A percentile compares a stretch with the other conserved stretches of the same genome.
Evolutionary conservation across 106 monocot genomes (phyloP).

Genomic region (Iris macrosiphon): DNA sequence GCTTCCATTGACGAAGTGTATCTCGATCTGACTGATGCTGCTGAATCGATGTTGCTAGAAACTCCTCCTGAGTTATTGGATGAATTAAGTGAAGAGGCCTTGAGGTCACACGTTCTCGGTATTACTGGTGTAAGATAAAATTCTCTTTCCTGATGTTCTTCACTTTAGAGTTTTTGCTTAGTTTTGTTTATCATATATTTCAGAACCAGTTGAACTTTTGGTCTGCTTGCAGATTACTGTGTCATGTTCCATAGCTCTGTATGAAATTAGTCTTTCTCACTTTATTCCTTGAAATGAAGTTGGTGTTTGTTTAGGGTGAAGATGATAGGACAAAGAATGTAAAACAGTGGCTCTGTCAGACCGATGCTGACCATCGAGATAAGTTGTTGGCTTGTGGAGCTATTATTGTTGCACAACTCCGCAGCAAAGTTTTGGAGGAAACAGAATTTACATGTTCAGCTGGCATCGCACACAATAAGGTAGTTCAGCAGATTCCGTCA

Average conservation of each 20-base stretch:
- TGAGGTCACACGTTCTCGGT: slow-evolving; percentile 86
- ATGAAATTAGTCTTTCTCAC: no score
- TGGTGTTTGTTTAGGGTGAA: slow-evolving; percentile 37
- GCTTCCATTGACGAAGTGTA: slow-evolving; percentile 99
- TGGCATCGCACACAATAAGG: slow-evolving; percentile 99
- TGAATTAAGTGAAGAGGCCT: slow-evolving; percentile 51
- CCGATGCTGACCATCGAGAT: slow-evolving; percentile 54
- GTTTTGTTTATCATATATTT: no score
- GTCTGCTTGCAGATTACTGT: no score
- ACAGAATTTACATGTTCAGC: slow-evolving; percentile 96
- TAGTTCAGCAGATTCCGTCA: no score
- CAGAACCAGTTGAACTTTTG: no score
- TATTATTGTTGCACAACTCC: slow-evolving; percentile 85
- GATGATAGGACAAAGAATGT: slow-evolving; percentile 29
- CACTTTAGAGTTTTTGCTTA: neutral
- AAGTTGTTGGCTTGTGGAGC: slow-evolving; percentile 88
- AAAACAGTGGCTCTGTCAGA: slow-evolving; percentile 56
- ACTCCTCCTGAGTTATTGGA: slow-evolving; percentile 42
- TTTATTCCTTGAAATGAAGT: slow-evolving; percentile 4
- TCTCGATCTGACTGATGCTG: slow-evolving; percentile 91
- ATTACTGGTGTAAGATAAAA: slow-evolving; percentile 36
- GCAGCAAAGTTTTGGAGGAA: slow-evolving; percentile 54
- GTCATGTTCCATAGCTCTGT: no score
- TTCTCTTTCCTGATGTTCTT: neutral
- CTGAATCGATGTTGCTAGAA: slow-evolving; percentile 67